Base-by-base conservation (phyloP, 768 basidiomycete species). In the Gloeopeniophorella convolvens region DNA sequence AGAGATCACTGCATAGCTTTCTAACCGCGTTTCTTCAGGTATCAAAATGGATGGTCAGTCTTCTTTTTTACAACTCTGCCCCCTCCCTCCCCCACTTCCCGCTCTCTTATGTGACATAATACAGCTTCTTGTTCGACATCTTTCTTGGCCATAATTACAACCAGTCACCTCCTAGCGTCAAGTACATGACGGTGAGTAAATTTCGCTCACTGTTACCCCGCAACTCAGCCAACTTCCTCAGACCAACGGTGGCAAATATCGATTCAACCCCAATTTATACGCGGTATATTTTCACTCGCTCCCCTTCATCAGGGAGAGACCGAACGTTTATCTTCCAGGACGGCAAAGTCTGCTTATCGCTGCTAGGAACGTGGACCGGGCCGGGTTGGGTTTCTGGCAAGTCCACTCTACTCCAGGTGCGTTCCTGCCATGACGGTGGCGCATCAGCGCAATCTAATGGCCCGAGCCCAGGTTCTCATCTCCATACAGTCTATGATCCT, bases 401-500 rank as follows among this genome's bases (percentile, higher is more conserved):
- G 63, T 93, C 89, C 6, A 96, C 93, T 5, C 68, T 97, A 42
- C 74, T 95, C 4, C 93, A 95, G 72, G 89, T 80, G 41, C 35
- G 72, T 62, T 27, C 20, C 37, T 18, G 27, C 26, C 16, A 21
- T 37, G 21, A 36, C 18, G 24, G 7, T 36, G 15, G 24, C 18
- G 13, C 21, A 16, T 13, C 30, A 20, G 23, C 12, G 12, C 18
- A 33, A 28, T 46, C 24, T 34, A 16, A 42, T 46, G 6, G 51
- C 45, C 15, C 57, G 18, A 43, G n/a, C 36, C 33, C 43, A 79
- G 77, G 82, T 94, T 31, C 73, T 97, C 34, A 88, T 96, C 32
- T 94, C 92, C 13, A 94, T 97, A 27, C 94, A 96, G 70, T 91
- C 89, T 13, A 91, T 97, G 89, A 95, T 96, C 58, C 71, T 96